Conservation (phyloP, 2,329 filamentous ascomycete species). For the Trichophyton rubrum region DNA sequence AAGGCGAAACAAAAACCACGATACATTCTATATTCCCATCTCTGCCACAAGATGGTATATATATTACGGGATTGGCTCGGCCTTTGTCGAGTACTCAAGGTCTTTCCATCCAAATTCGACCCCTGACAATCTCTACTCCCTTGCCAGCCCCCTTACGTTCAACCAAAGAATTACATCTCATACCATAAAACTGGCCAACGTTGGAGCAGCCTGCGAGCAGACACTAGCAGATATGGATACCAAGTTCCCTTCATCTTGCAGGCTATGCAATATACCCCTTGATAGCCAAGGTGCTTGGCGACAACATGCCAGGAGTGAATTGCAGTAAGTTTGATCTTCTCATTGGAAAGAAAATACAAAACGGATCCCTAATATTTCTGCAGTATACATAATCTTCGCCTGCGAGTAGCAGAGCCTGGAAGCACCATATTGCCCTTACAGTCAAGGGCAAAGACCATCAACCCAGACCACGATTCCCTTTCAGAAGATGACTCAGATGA, state of each 20-base stretch:
- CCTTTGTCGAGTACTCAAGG: not conserved
- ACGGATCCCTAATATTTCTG: not conserved
- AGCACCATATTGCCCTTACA: not conserved
- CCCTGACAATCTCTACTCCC: not conserved
- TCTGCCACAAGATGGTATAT: not conserved
- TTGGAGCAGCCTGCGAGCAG: not conserved
- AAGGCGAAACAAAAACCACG: not conserved
- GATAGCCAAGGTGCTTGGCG: not conserved
- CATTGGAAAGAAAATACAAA: not conserved
- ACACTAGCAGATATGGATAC: not conserved
- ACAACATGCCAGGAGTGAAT: not conserved
- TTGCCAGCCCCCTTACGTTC: not conserved
- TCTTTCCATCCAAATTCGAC: not conserved
- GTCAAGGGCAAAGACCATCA: not conserved
- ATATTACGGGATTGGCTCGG: not conserved
- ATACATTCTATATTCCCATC: not conserved
- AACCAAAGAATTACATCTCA: not conserved
- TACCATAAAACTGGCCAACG: not conserved
- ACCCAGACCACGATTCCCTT: not conserved
- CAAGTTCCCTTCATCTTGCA: not conserved
- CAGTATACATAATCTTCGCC: not conserved
- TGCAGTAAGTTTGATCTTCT: not conserved
- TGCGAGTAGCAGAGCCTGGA: not conserved
- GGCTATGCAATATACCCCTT: not conserved
- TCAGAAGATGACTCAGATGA: not conserved